Base-by-base conservation (phyloP, 495 filamentous ascomycete species). In the Parathielavia appendiculata region DNA sequence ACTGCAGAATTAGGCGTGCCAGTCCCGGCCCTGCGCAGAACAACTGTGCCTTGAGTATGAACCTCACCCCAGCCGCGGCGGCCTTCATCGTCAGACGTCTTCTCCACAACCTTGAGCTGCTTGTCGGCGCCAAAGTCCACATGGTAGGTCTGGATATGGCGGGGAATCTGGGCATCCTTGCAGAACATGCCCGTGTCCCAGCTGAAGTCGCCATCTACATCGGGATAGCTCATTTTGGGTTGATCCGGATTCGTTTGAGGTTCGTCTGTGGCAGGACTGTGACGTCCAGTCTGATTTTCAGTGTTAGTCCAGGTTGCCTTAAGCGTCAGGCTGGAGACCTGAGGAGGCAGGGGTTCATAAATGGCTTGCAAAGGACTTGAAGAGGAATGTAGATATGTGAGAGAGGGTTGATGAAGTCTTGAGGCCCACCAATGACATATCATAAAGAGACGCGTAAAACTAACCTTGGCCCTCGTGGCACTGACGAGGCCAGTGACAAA, bases 41-140 rank as follows among this genome's bases (percentile, higher is more conserved):
- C 57, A 39, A 79, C 58, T 36, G 71, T 61, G 19, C 76, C 76
- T 34, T 66, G 69, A 26, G 76, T 63, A 34, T 63, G 67, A 32
- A 76, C 63, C 23, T 57, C 43, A 23, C 32, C 40, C n/a, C 55
- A 48, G n/a, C 56, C 51, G 16, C 45, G 52, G n/a, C 66, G 59
- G 19, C 46, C 36, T 23, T 65, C 35, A 23, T 62, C 56, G 8
- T 56, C 51, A 8, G 65, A 41, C 10, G 63, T 30, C 32, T 46
- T 43, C 47, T 74, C 65, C 13, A 56, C 43, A 45, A 77, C 62
- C 20, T 52, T 60, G 13, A 79, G 51, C 39, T 67, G 60, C 34
- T 61, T 70, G 45, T 62, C 56, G 11, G 34, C 40, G 43, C 57
- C 54, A 39, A 75, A 77, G 50, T 69, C 57, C 17, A 73, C 54